These are phyloP conservation scores for Penicillium cinerascens DNA, from an alignment of 495 filamentous ascomycete genomes.

Conservation along the genomic window DNA sequence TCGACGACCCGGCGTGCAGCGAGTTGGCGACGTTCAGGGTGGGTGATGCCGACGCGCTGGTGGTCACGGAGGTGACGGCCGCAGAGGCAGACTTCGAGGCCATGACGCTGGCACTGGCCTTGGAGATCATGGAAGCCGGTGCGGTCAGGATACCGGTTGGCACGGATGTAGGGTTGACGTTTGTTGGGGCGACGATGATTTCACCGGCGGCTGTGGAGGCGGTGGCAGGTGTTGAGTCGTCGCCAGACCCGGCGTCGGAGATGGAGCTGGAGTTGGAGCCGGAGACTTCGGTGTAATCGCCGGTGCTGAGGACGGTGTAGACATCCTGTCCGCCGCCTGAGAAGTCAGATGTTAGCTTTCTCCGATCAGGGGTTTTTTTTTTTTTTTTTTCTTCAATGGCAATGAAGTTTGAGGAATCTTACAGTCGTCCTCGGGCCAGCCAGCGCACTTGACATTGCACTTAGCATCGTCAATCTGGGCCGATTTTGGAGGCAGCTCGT, in stretches of 20 bases:
- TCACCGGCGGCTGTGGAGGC: constrained; percentile 18
- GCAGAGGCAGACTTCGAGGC: constrained; percentile 4
- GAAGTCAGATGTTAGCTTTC: background rate
- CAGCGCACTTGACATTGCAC: constrained; percentile 33
- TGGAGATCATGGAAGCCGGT: constrained; percentile 4
- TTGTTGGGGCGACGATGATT: constrained; percentile 31
- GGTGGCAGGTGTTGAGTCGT: constrained; percentile 2
- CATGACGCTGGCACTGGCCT: constrained; percentile 2
- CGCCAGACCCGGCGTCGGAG: constrained; percentile 2
- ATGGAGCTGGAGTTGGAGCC: constrained; percentile 7
- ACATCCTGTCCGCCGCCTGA: constrained; percentile 34
- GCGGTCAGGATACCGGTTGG: constrained; percentile 22
- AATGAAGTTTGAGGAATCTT: constrained; percentile 11
- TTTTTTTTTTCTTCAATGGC: background rate
- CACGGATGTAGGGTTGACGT: constrained; percentile 1
- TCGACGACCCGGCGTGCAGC: constrained; percentile 13
- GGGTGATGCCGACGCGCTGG: constrained; percentile 7
- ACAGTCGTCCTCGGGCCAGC: constrained; percentile 33
- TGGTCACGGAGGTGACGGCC: constrained; percentile 1
- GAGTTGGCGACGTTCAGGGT: constrained; percentile 17
- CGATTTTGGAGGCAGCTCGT: constrained; percentile 25
- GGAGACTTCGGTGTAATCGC: background rate
- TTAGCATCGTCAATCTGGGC: constrained; percentile 29
- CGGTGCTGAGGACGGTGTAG: constrained; percentile 25
- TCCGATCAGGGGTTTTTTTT: constrained; percentile 3